A percentile compares a stretch with the other conserved stretches of the same genome.
Evolutionary conservation across 352 stramenopile species (phyloP).

Genomic region (Globisporangium radiosum): DNA sequence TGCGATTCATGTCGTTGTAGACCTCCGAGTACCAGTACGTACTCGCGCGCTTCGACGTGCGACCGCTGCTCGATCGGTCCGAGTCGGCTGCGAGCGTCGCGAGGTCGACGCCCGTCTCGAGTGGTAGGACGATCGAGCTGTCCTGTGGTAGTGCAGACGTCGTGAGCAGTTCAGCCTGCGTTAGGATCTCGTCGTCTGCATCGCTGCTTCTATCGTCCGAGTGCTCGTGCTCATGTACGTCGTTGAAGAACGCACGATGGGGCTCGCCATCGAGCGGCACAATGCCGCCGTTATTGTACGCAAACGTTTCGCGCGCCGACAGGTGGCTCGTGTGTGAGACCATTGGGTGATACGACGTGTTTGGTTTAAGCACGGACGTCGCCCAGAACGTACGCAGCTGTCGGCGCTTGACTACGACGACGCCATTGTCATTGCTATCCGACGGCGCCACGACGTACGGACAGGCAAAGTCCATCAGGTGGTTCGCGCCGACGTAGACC

Average conservation of each 20-base stretch:
- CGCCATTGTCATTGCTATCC: slow-evolving; percentile 10
- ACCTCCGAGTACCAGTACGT: slow-evolving; percentile 80
- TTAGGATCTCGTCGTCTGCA: slow-evolving; percentile 34
- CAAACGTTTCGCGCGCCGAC: slow-evolving; percentile 69
- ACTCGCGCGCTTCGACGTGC: slow-evolving; percentile 17
- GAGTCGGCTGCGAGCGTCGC: slow-evolving; percentile 18
- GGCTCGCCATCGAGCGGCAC: slow-evolving; percentile 81
- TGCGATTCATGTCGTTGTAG: slow-evolving; percentile 24
- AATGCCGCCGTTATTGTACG: slow-evolving; percentile 66
- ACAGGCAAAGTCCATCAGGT: slow-evolving; percentile 88
- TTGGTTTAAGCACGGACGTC: slow-evolving; percentile 16
- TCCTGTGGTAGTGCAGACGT: slow-evolving; percentile 45
- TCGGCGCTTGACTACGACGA: slow-evolving; percentile 39
- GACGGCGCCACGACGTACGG: slow-evolving; percentile 25
- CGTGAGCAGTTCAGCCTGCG: slow-evolving; percentile 43
- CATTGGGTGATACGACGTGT: slow-evolving; percentile 65
- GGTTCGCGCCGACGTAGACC: slow-evolving; percentile 91
- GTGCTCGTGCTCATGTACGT: slow-evolving; percentile 48
- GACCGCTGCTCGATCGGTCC: slow-evolving; percentile 4
- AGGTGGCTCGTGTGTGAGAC: slow-evolving; percentile 83
- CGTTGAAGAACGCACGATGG: slow-evolving; percentile 78
- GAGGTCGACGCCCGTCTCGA: slow-evolving; percentile 51
- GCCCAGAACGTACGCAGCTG: slow-evolving; percentile 59
- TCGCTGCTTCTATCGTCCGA: slow-evolving; percentile 36
- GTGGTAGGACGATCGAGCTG: slow-evolving; percentile 35